Base-by-base conservation (phyloP, 169 alveolate species). In the Eimeria acervulina region DNA sequence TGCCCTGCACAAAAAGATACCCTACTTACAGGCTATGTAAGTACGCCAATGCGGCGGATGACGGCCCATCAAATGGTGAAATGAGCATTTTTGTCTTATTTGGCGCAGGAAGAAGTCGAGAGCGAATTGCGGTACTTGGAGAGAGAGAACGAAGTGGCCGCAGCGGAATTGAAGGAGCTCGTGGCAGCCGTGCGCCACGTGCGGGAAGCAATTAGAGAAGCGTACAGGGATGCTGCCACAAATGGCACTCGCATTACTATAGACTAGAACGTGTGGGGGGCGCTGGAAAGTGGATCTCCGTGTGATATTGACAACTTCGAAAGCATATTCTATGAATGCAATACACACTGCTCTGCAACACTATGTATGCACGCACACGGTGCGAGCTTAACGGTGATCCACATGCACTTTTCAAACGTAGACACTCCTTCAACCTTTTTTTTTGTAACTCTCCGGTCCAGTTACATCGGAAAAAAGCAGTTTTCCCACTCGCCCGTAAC, bases 171-270 rank as follows among this genome's bases (percentile, higher is more conserved):
- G 38, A 87, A 87, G 61, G 66, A 87, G 10, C 93, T 87, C 74
- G 93, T 87, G 47, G 93, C 93, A 38, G 55, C 93, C 80, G 81
- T 87, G n/a, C 78, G 81, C 83, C 78, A 38, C 40, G 78, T 87
- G 38, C 93, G 93, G 63, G 93, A 87, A 33, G 61, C 83, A 87
- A 33, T 61, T 44, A 26, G 93, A 28, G 61, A 55, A 21, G 78
- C 93, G 28, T 87, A 87, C 81, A 87, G 93, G 81, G 93, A 55
- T 55, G 93, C 93, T 7, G 93, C 93, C 33, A 87, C 93, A 19
- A 63, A 87, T 10, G 81, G 93, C 93, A 61, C 93, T 59, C 42
- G 63, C 70, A 87, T 87, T 26, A 38, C 93, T 1, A 87, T 87
- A 59, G 93, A 87, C 93, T 87, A 52, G 51, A 78, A 19, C 88